These are phyloP conservation scores for Anthostomella pinea DNA, from an alignment of 2,329 filamentous ascomycete genomes.

Conservation along the genomic window DNA sequence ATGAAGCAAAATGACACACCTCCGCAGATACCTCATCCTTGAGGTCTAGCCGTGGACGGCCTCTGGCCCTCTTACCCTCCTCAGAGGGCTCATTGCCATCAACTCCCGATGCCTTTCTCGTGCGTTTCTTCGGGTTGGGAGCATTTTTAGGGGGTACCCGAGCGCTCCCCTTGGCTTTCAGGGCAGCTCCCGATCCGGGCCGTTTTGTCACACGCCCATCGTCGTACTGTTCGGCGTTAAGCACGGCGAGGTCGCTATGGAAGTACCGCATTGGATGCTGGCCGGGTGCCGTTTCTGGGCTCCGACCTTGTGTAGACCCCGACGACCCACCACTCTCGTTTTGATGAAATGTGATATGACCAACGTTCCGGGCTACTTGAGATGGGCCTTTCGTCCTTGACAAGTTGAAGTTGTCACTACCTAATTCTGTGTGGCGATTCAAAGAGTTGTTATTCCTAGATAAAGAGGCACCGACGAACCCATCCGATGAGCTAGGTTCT, in stretches of 20 bases:
- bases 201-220: slow-evolving; percentile 29
- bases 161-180: slow-evolving; percentile 16
- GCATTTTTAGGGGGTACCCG: slow-evolving; percentile 7
- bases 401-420: too few relatives aligned
- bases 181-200: slow-evolving; percentile 15
- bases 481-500: too few relatives aligned
- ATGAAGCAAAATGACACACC: slow-evolving; percentile 51
- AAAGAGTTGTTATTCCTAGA: too few relatives aligned
- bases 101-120: slow-evolving; percentile 27
- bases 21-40: slow-evolving; percentile 75
- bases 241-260: slow-evolving; percentile 39
- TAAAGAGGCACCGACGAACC: too few relatives aligned
- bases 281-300: slow-evolving; percentile 7
- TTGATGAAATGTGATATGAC: too few relatives aligned
- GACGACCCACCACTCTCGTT: too few relatives aligned
- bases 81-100: slow-evolving; percentile 40
- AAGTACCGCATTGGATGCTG: slow-evolving; percentile 28
- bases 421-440: too few relatives aligned
- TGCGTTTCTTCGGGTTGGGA: slow-evolving; percentile 32
- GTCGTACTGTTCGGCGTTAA: slow-evolving; percentile 47
- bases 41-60: slow-evolving; percentile 72
- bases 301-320: slow-evolving; percentile 4
- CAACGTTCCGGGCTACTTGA: too few relatives aligned
- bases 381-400: too few relatives aligned
- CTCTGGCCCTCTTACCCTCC: slow-evolving; percentile 61